Evolutionary conservation across 225 moss, liverwort and hornwort genomes (phyloP).

Genomic region (Physcomitrium patens): DNA sequence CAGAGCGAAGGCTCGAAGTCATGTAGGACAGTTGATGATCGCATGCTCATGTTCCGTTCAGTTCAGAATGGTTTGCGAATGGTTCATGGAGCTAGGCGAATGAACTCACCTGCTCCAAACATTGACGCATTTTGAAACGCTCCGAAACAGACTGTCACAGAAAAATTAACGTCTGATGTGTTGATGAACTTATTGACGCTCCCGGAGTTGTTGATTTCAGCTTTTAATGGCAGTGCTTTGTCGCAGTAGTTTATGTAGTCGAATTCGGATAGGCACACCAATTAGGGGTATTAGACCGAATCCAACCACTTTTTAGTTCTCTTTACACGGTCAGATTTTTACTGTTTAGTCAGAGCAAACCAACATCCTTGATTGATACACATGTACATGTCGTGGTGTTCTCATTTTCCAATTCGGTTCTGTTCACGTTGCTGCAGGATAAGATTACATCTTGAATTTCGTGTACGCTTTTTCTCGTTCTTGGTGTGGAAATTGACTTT

Average conservation of each 20-base stretch:
- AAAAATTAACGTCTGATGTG: conserved; percentile 81
- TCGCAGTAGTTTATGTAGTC: not conserved
- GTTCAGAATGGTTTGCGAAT: conserved; percentile 82
- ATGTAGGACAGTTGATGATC: conserved; percentile 69
- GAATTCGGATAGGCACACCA: too few relatives aligned
- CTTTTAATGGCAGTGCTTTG: not conserved
- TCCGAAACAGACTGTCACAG: conserved; percentile 82
- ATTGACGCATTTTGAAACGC: conserved; percentile 71
- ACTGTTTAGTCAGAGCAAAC: too few relatives aligned
- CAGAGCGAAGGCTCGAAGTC: conserved; percentile 93
- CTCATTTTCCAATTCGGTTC: too few relatives aligned
- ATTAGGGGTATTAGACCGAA: too few relatives aligned
- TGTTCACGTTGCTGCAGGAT: too few relatives aligned
- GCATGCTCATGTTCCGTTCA: conserved; percentile 81
- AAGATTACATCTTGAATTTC: too few relatives aligned
- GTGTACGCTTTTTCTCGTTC: too few relatives aligned
- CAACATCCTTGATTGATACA: too few relatives aligned
- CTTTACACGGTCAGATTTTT: too few relatives aligned
- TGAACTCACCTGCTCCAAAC: conserved; percentile 75
- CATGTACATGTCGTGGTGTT: too few relatives aligned
- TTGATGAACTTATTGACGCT: conserved; percentile 13
- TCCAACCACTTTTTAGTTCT: too few relatives aligned
- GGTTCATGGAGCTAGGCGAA: conserved; percentile 64
- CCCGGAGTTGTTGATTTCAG: not conserved
- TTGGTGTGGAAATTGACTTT: not conserved